Evolutionary conservation across 2,329 filamentous ascomycete species (phyloP), one percentile per base, ranked within the genome.

Genomic region (Fusarium sp.): DNA sequence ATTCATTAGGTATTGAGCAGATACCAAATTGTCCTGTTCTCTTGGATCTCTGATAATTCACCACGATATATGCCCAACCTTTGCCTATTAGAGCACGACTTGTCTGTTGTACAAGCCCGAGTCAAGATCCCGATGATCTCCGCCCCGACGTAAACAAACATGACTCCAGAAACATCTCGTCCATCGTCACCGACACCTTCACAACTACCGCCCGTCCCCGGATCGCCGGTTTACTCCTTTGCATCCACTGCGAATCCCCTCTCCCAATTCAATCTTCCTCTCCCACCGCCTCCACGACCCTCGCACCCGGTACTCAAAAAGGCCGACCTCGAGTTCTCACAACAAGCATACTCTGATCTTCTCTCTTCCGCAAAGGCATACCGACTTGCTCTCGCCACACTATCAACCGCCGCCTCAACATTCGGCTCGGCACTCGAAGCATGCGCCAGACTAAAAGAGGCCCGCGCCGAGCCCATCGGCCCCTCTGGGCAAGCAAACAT

Each of bases 391-490:
- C 84, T 90, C 42, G 82, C 87, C 32, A 73, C 83, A 3, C 78
- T 90, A 11, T 88, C 87, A 8, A 81, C 79, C 6, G 83, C 87
- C 3, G 85, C 88, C 2, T 88, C 86, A 1, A 78, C 82, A 29
- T 90, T 90, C 71, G 88, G 86, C 43, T 82, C 82, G 42, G 86
- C 88, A 13, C 81, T 90, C 58, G 88, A 90, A 76, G 76, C 86
- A 58, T 90, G 88, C 74, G 88, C 88, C n/a, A 83, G 87, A 12
- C 78, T 89, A 29, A 90, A 89, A 70, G 87, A 90, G 72, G 85
- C 87, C 31, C 83, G 87, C 47, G 85, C 86, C 50, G 86, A 88
- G 64, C 78, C 82, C 44, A 78, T 88, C 40, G 77, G 78, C 3
- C 75, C 79, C 4, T 68, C 70, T 28, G 70, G 50, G 48, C 71